Percentiles rank a stretch among this genome's conserved stretches.
These are phyloP conservation scores for Cryptococcus jaspeensis DNA, from an alignment of 1,284 basidiomycete genomes.

Conservation along the genomic window DNA sequence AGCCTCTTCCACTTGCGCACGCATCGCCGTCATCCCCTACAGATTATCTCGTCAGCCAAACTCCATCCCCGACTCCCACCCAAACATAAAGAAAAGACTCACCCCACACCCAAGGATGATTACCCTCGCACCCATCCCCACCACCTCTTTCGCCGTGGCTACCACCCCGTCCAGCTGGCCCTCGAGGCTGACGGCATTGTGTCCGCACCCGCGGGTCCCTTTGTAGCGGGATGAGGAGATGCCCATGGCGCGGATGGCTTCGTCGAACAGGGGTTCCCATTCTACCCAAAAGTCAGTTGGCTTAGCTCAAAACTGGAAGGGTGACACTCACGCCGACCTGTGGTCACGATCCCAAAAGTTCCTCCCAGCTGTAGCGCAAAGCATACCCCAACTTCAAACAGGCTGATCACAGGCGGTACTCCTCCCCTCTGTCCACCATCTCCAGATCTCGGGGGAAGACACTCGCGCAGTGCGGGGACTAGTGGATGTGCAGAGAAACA, in stretches of 20 bases:
- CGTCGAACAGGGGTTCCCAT: conserved; percentile 19
- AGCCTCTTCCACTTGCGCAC: conserved; percentile 4
- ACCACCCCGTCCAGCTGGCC: conserved; percentile 7
- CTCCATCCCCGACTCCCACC: background rate
- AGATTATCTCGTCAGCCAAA: background rate
- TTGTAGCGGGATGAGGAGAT: conserved; percentile 10
- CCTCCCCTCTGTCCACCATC: no score
- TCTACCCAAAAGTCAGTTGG: conserved; percentile 3
- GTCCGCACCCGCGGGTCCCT: conserved; percentile 18
- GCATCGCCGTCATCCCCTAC: conserved; percentile 20
- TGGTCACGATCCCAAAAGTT: conserved; percentile 19
- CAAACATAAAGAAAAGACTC: background rate
- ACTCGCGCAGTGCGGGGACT: conserved; percentile 7
- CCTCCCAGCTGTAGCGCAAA: conserved; percentile 9
- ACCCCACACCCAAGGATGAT: conserved; percentile 20
- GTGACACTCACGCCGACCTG: conserved; percentile 12
- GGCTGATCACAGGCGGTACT: conserved; percentile 10
- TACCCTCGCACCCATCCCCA: conserved; percentile 13
- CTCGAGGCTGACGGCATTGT: conserved; percentile 17
- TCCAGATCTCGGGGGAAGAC: background rate
- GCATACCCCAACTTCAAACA: conserved; percentile 11
- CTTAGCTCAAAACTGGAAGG: background rate
- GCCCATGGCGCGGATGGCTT: conserved; percentile 9
- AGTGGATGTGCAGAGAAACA: conserved; percentile 20
- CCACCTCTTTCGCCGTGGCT: conserved; percentile 6